These are phyloP conservation scores for Phaeophleospora eucalypticola DNA, from an alignment of 2,329 filamentous ascomycete genomes.

Conservation along the genomic window DNA sequence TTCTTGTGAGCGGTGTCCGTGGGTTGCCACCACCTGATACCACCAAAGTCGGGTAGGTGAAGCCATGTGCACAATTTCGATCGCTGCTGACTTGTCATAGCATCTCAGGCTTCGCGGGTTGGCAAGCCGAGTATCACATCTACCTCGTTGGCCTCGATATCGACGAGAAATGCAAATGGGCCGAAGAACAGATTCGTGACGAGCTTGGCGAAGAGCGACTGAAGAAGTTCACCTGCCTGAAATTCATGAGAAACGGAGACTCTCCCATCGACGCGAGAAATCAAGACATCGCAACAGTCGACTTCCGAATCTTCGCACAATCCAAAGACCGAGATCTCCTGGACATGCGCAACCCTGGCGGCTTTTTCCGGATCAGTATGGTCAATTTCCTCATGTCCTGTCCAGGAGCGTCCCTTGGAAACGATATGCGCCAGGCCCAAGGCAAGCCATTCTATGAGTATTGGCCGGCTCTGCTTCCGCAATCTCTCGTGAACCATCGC, in stretches of 20 bases:
- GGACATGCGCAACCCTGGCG: constrained; percentile 10
- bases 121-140: constrained; percentile 41
- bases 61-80: not conserved
- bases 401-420: constrained; percentile 15
- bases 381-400: constrained; percentile 18
- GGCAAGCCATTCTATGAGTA: constrained; percentile 18
- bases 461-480: constrained; percentile 17
- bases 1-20: constrained; percentile 44
- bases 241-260: constrained; percentile 16
- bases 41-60: constrained; percentile 40
- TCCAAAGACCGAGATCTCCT: constrained; percentile 14
- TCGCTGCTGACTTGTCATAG: not conserved
- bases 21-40: constrained; percentile 45
- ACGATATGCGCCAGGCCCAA: constrained; percentile 15
- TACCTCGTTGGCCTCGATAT: constrained; percentile 42
- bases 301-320: constrained; percentile 19
- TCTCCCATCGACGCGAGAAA: constrained; percentile 15
- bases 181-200: constrained; percentile 40
- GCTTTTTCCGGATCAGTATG: constrained; percentile 18
- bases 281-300: constrained; percentile 20
- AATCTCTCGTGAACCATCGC: constrained; percentile 11
- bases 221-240: constrained; percentile 13
- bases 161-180: constrained; percentile 40
- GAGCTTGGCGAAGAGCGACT: constrained; percentile 23
- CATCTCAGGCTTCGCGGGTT: constrained; percentile 42